Percentiles rank a stretch among this genome's conserved stretches.
These are phyloP conservation scores for Alisma plantagoaquatica DNA, from an alignment of 106 monocot species.

Conservation along the genomic window DNA sequence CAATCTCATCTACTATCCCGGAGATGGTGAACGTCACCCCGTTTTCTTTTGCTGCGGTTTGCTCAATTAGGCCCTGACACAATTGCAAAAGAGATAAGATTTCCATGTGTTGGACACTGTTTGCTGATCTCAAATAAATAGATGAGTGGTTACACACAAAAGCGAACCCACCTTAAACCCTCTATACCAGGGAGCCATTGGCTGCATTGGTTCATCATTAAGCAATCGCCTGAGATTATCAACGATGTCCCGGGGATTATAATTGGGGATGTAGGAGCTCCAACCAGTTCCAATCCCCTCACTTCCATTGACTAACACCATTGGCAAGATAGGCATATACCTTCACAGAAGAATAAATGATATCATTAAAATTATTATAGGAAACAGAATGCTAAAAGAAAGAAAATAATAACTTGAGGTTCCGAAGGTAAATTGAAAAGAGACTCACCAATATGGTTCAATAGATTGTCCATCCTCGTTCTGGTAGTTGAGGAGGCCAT, in stretches of 20 bases:
- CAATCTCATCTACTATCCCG: slow-evolving; percentile 61
- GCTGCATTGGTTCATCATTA: slow-evolving; percentile 58
- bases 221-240: slow-evolving; percentile 71
- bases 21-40: slow-evolving; percentile 74
- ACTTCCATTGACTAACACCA: slow-evolving; percentile 93
- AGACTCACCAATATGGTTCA: slow-evolving; percentile 76
- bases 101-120: background rate
- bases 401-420: background rate
- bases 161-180: slow-evolving; percentile 81
- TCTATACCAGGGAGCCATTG: slow-evolving; percentile 92
- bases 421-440: background rate
- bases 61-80: slow-evolving; percentile 49
- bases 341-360: slow-evolving; percentile 16
- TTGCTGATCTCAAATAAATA: background rate
- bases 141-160: too few species aligned
- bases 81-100: background rate
- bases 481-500: slow-evolving; percentile 71
- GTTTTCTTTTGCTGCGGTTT: slow-evolving; percentile 62
- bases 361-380: background rate
- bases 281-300: slow-evolving; percentile 99
- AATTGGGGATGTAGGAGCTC: slow-evolving; percentile 94
- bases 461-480: slow-evolving; percentile 88
- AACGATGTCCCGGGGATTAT: slow-evolving; percentile 82
- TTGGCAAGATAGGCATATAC: slow-evolving; percentile 86
- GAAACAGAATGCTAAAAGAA: background rate